These are phyloP conservation scores for Claviceps citrina DNA, from an alignment of 2,329 filamentous ascomycete species.

Conservation along the genomic window DNA sequence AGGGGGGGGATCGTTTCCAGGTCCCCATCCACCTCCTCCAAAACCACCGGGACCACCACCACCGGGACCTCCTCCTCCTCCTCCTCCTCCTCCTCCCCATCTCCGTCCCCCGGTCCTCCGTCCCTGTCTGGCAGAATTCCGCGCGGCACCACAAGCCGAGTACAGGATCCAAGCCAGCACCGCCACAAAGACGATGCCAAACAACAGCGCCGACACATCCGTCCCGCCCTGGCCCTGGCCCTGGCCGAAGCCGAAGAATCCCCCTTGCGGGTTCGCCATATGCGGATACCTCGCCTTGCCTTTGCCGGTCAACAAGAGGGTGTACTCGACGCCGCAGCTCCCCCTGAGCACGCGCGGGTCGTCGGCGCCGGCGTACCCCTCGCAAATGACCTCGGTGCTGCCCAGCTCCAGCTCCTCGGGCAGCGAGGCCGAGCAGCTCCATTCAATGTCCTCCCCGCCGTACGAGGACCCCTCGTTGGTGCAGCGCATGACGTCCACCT, in stretches of 20 bases:
- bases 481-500: conserved; percentile 75
- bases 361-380: conserved; percentile 63
- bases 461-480: conserved; percentile 73
- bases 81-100: conserved; percentile 19
- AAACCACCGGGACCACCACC: conserved; percentile 9
- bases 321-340: conserved; percentile 85
- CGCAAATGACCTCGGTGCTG: conserved; percentile 78
- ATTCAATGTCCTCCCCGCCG: conserved; percentile 67
- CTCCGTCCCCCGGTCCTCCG: conserved; percentile 16
- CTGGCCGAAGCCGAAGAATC: conserved; percentile 18
- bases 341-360: conserved; percentile 83
- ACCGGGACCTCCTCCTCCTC: conserved; percentile 11
- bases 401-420: conserved; percentile 55
- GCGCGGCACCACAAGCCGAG: conserved; percentile 30
- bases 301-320: conserved; percentile 57
- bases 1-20: conserved; percentile 38
- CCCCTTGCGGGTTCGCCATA: conserved; percentile 24
- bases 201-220: conserved; percentile 30
- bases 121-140: conserved; percentile 6
- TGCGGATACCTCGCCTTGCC: conserved; percentile 59
- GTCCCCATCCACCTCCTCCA: conserved; percentile 23
- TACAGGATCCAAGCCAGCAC: conserved; percentile 48
- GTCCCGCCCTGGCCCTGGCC: conserved; percentile 16
- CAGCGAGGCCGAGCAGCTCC: conserved; percentile 60
- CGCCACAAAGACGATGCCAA: conserved; percentile 45